Evolutionary conservation across 352 stramenopile species (phyloP).

Genomic region (Halophytophthora polymorphica): DNA sequence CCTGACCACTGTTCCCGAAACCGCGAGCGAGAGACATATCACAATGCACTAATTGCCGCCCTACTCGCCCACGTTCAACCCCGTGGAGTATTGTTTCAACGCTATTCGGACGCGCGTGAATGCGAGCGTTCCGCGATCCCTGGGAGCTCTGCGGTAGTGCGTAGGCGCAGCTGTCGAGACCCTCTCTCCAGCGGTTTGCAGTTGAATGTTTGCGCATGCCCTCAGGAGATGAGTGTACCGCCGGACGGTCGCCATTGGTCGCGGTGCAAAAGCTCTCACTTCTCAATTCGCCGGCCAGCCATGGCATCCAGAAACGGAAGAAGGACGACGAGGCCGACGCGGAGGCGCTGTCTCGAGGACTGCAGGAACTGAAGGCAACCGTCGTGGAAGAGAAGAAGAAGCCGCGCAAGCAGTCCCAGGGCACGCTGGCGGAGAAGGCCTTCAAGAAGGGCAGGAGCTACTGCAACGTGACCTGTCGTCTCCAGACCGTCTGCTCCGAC

Average conservation of each 20-base stretch:
- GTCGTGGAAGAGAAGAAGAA: too few species aligned
- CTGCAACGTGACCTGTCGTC: slow-evolving; percentile 5
- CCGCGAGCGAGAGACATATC: not conserved
- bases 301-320: too few species aligned
- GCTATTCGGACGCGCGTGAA: not conserved
- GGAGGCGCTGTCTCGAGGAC: too few species aligned
- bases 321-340: too few species aligned
- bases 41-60: slow-evolving; percentile 1
- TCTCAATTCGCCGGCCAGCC: too few species aligned
- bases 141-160: not conserved
- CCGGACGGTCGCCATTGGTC: too few species aligned
- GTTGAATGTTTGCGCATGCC: slow-evolving; percentile 1
- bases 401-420: too few species aligned
- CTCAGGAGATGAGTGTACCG: not conserved
- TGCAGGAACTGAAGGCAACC: too few species aligned
- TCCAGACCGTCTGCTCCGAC: slow-evolving; percentile 7
- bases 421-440: slow-evolving; percentile 6
- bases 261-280: too few species aligned
- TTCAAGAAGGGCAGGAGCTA: slow-evolving; percentile 11
- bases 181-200: not conserved
- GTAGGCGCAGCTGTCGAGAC: not conserved
- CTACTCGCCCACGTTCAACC: slow-evolving; percentile 1
- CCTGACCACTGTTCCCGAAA: slow-evolving; percentile 1
- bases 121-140: slow-evolving; percentile 1
- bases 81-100: slow-evolving; percentile 3